phyloP scores from a whole-genome alignment of 345 rosid species.

The Hypericum perforatum region DNA sequence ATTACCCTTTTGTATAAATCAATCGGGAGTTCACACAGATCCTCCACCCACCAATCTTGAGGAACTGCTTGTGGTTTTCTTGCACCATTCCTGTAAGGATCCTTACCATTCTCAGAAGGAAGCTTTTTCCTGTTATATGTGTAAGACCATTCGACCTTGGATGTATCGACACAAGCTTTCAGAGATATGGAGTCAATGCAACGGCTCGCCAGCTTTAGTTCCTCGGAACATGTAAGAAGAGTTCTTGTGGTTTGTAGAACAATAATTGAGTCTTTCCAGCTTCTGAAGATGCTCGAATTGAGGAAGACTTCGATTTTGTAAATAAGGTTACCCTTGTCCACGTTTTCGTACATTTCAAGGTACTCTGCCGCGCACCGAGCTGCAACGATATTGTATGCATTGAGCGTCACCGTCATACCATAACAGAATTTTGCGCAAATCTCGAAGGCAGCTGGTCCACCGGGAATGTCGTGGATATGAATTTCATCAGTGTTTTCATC shows the following conservation, averaged over 20 bases:
- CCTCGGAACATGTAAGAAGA: slow-evolving; percentile 26
- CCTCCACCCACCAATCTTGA: slow-evolving; percentile 52
- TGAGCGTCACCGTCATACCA: slow-evolving; percentile 82
- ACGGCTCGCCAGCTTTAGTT: slow-evolving; percentile 20
- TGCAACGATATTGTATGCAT: slow-evolving; percentile 74
- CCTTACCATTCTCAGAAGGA: slow-evolving; percentile 26
- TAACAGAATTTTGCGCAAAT: slow-evolving; percentile 86
- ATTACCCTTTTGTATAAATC: slow-evolving; percentile 36
- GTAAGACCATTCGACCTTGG: slow-evolving; percentile 41
- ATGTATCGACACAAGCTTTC: slow-evolving; percentile 33
- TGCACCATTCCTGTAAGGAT: slow-evolving; percentile 17
- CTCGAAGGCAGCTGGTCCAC: slow-evolving; percentile 81
- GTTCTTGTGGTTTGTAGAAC: slow-evolving; percentile 34
- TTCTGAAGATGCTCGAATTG: slow-evolving; percentile 34
- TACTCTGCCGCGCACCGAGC: slow-evolving; percentile 74
- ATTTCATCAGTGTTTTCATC: slow-evolving; percentile 53
- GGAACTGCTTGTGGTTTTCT: slow-evolving; percentile 31
- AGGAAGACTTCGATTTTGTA: slow-evolving; percentile 51
- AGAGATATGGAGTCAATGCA: slow-evolving; percentile 36
- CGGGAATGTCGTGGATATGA: slow-evolving; percentile 56
- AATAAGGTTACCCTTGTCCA: slow-evolving; percentile 41
- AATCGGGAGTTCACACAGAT: slow-evolving; percentile 39
- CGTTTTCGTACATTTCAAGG: slow-evolving; percentile 42
- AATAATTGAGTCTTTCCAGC: slow-evolving; percentile 46
- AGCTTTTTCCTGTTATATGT: slow-evolving; percentile 37